phyloP scores from a whole-genome alignment of 306 rosid genomes.

The Vicia faba region DNA sequence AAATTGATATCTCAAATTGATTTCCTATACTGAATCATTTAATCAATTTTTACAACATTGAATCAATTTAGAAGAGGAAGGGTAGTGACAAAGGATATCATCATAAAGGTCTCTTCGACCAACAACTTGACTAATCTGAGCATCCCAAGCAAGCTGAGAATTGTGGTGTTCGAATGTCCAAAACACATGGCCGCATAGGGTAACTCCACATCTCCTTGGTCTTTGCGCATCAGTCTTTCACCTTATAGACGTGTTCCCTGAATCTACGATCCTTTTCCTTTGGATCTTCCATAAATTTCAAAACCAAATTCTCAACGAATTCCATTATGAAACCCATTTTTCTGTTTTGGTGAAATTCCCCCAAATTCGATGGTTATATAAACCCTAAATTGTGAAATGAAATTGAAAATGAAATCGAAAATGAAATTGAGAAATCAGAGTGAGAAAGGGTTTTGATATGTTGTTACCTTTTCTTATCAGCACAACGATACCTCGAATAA shows the following conservation, averaged over 20 bases:
- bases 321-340: conserved; percentile 89
- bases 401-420: too few species aligned
- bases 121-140: conserved; percentile 82
- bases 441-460: neutral
- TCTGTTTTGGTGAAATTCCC: conserved; percentile 20
- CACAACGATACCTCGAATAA: too few species aligned
- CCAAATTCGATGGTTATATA: conserved; percentile 17
- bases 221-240: conserved; percentile 62
- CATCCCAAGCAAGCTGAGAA: conserved; percentile 85
- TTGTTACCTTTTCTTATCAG: conserved; percentile 29
- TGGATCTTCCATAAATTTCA: conserved; percentile 92
- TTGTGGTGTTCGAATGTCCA: conserved; percentile 99
- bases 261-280: conserved; percentile 84
- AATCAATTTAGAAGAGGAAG: conserved; percentile 51
- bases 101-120: conserved; percentile 95
- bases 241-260: conserved; percentile 59
- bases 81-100: conserved; percentile 62
- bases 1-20: too few species aligned
- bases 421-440: too few species aligned
- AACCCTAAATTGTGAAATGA: conserved; percentile 19
- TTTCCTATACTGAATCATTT: too few species aligned
- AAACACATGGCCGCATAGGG: conserved; percentile 89
- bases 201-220: conserved; percentile 89
- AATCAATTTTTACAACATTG: too few species aligned
- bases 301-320: conserved; percentile 80